Evolutionary conservation across 2,329 filamentous ascomycete species (phyloP).

Genomic region (Apiospora aurea): DNA sequence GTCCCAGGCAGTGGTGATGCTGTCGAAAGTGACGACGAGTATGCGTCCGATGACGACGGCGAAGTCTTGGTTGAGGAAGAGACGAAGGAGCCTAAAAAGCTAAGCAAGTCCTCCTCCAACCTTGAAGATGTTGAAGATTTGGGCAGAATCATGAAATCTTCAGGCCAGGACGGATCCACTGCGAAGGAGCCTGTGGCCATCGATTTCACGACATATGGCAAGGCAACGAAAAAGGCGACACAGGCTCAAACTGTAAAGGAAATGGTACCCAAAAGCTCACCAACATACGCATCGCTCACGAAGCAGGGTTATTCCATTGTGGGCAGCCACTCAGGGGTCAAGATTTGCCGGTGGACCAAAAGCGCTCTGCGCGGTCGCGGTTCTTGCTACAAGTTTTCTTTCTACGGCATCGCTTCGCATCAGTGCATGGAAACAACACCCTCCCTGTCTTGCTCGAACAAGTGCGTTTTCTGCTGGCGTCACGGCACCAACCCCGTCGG

Average conservation of each 20-base stretch:
- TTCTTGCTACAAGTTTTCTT: conserved; percentile 97
- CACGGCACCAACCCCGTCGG: conserved; percentile 97
- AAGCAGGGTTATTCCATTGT: conserved; percentile 98
- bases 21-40: conserved; percentile 83
- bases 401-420: conserved; percentile 96
- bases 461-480: conserved; percentile 99
- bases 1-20: conserved; percentile 83
- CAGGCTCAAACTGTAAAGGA: conserved; percentile 70
- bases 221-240: conserved; percentile 55
- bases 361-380: conserved; percentile 91
- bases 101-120: conserved; percentile 52
- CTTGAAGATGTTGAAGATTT: conserved; percentile 88
- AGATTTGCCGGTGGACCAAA: conserved; percentile 99
- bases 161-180: conserved; percentile 42
- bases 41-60: conserved; percentile 62
- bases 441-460: conserved; percentile 94
- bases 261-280: conserved; percentile 92
- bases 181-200: conserved; percentile 69
- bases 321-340: conserved; percentile 93
- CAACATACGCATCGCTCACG: conserved; percentile 86
- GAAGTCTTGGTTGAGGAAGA: conserved; percentile 59
- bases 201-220: conserved; percentile 82
- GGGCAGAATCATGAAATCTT: conserved; percentile 66
- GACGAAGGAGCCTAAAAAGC: conserved; percentile 47
- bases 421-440: conserved; percentile 99